These are phyloP conservation scores for Purshia tridentata DNA, from an alignment of 306 rosid genomes.

Conservation along the genomic window DNA sequence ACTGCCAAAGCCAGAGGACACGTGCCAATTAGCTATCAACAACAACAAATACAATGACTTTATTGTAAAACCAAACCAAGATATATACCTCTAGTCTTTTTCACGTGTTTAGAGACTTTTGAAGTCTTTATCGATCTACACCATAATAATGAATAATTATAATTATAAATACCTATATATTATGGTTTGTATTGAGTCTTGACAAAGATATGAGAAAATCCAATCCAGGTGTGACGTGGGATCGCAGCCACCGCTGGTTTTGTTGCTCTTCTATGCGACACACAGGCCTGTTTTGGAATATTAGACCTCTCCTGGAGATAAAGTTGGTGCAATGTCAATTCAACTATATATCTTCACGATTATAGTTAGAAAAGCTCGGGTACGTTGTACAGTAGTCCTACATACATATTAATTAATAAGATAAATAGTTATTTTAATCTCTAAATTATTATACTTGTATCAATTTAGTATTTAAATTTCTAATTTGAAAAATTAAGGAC, in stretches of 20 bases:
- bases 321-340: neutral
- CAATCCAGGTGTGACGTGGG: neutral
- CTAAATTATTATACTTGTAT: too few species aligned
- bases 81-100: neutral
- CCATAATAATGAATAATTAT: neutral
- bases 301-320: neutral
- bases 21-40: neutral
- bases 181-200: slow-evolving; percentile 15
- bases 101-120: neutral
- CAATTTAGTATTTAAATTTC: too few species aligned
- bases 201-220: slow-evolving; percentile 5
- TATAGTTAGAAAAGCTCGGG: neutral
- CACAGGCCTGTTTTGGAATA: slow-evolving; percentile 9
- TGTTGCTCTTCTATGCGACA: slow-evolving; percentile 23
- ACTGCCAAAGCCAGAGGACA: neutral
- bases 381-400: too few species aligned
- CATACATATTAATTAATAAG: too few species aligned
- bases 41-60: neutral
- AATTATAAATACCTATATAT: neutral
- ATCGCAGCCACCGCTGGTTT: slow-evolving; percentile 14
- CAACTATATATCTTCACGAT: neutral
- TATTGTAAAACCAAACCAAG: neutral
- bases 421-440: too few species aligned
- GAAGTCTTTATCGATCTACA: neutral
- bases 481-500: too few species aligned